Percentiles rank a stretch among this genome's conserved stretches.
Conservation (phyloP, 2,329 filamentous ascomycete species). For the Septoria petroselini region DNA sequence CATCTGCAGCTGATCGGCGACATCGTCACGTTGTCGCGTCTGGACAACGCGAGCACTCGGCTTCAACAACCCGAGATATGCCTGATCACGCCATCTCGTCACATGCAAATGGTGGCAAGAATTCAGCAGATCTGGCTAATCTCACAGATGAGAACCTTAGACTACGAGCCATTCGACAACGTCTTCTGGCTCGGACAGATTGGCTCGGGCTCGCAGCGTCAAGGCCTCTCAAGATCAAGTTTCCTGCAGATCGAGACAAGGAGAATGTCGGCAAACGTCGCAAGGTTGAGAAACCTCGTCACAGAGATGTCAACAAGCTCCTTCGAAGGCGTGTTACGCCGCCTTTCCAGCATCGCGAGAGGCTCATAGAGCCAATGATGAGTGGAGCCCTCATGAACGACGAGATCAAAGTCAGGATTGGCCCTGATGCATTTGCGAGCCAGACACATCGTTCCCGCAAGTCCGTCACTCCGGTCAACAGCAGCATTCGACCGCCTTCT, state of each 20-base stretch:
- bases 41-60: no score
- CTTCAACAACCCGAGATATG: not conserved
- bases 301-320: constrained; percentile 14
- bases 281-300: constrained; percentile 25
- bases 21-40: no score
- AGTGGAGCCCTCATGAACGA: constrained; percentile 29
- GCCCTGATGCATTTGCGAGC: constrained; percentile 34
- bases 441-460: constrained; percentile 27
- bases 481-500: constrained; percentile 29
- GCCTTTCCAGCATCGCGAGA: constrained; percentile 25
- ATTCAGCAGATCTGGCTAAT: not conserved
- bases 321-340: constrained; percentile 16
- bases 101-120: not conserved
- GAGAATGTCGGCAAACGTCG: constrained; percentile 33
- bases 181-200: constrained; percentile 32
- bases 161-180: constrained; percentile 15
- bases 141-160: not conserved
- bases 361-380: constrained; percentile 22
- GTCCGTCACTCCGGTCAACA: constrained; percentile 19
- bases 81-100: not conserved
- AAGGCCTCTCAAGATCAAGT: constrained; percentile 30
- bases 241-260: constrained; percentile 23
- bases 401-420: constrained; percentile 34
- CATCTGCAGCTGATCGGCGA: not conserved
- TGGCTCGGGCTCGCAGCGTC: constrained; percentile 35